Conservation (phyloP, 2,329 filamentous ascomycete genomes). For the Lachnellula occidentalis region DNA sequence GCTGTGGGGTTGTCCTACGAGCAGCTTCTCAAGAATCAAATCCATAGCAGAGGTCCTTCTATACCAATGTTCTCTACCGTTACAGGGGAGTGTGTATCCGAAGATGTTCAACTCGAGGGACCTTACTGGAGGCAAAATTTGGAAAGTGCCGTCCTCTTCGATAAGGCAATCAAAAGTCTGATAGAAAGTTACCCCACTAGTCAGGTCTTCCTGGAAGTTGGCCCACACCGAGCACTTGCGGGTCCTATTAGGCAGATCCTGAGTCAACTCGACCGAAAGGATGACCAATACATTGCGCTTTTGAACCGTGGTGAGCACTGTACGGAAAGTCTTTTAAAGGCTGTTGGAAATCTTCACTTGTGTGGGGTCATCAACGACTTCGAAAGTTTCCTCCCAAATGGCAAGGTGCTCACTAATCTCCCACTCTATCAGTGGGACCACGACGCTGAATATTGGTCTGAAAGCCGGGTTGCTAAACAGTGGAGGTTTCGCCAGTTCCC, state of each 20-base stretch:
- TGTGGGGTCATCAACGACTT: not conserved
- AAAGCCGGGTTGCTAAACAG: conserved; percentile 42
- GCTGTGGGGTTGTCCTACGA: not conserved
- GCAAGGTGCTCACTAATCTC: conserved; percentile 35
- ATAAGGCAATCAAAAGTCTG: conserved; percentile 23
- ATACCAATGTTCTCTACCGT: not conserved
- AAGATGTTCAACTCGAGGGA: not conserved
- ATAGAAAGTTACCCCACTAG: too few species aligned
- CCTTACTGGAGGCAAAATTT: conserved; percentile 42
- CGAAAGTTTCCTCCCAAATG: too few species aligned
- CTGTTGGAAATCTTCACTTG: not conserved
- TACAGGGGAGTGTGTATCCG: not conserved
- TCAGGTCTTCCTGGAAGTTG: conserved; percentile 8
- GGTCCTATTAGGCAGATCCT: conserved; percentile 9
- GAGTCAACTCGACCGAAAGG: not conserved
- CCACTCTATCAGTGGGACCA: conserved; percentile 51
- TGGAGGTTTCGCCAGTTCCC: conserved; percentile 40
- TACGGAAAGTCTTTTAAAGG: not conserved
- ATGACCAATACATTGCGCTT: conserved; percentile 35
- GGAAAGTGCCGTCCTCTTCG: conserved; percentile 38
- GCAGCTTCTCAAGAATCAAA: too few species aligned
- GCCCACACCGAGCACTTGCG: conserved; percentile 1
- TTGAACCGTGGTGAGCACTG: conserved; percentile 2
- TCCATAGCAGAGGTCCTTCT: not conserved
- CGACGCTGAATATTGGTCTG: conserved; percentile 44